phyloP scores from a whole-genome alignment of 176 grass and related monocot genomes.

The Melocanna baccifera region DNA sequence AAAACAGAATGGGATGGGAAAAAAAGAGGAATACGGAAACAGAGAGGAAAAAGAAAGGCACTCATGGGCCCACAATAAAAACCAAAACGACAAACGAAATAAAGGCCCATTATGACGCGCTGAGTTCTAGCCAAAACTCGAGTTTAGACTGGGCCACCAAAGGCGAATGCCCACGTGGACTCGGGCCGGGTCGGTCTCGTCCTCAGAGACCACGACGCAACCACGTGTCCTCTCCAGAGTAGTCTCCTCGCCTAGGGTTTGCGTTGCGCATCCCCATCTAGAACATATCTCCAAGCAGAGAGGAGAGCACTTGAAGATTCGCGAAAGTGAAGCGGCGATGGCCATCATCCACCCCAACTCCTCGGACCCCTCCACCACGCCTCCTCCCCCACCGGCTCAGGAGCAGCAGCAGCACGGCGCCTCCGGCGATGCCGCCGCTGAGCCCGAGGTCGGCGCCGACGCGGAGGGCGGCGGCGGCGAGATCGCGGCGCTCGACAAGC shows the following conservation, averaged over 20 bases:
- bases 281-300: not conserved
- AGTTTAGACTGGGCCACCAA: no score
- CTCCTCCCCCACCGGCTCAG: not conserved
- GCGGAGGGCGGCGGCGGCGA: slow-evolving; percentile 15
- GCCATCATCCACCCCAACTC: slow-evolving; percentile 27
- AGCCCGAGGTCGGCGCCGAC: not conserved
- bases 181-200: no score
- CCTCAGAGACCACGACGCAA: no score
- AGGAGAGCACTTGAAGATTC: slow-evolving; percentile 41
- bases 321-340: slow-evolving; percentile 34
- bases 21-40: no score
- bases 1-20: no score
- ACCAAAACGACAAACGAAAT: no score
- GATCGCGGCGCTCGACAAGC: slow-evolving; percentile 48
- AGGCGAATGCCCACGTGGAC: no score
- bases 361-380: slow-evolving; percentile 7
- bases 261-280: not conserved
- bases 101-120: no score
- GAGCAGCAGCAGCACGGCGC: not conserved
- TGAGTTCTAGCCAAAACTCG: no score
- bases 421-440: not conserved
- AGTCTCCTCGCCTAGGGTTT: slow-evolving; percentile 22
- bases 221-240: no score
- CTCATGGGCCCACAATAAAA: no score
- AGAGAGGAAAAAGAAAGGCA: no score